phyloP scores from a whole-genome alignment of 1,139 yeast species.

The Kurtzmaniella quercitrusa region DNA sequence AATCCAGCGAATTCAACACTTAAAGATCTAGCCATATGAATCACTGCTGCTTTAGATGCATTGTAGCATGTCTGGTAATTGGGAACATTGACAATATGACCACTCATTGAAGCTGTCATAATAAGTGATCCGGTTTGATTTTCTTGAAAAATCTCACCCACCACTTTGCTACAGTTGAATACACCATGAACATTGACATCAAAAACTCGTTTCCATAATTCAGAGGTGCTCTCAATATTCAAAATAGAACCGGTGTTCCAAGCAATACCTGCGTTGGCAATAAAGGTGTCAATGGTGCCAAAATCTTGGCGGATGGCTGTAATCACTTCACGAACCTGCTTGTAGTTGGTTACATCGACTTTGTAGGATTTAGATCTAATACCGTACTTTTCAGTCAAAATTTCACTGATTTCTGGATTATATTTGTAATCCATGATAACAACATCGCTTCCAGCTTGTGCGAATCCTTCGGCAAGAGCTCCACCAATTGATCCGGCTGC shows the following conservation, averaged over 20 bases:
- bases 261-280: conserved; percentile 85
- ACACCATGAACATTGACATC: conserved; percentile 55
- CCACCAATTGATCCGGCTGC: conserved; percentile 41
- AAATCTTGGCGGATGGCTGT: conserved; percentile 59
- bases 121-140: conserved; percentile 54
- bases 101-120: conserved; percentile 61
- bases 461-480: conserved; percentile 35
- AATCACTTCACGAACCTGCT: conserved; percentile 53
- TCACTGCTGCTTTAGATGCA: conserved; percentile 57
- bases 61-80: conserved; percentile 55
- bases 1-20: conserved; percentile 53
- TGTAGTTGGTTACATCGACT: conserved; percentile 58
- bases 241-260: conserved; percentile 69
- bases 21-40: conserved; percentile 49
- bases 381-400: conserved; percentile 52
- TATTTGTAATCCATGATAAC: conserved; percentile 66
- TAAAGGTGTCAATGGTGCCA: conserved; percentile 69
- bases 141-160: conserved; percentile 45
- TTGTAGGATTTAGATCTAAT: conserved; percentile 63
- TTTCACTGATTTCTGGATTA: conserved; percentile 39
- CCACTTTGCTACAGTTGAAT: conserved; percentile 54
- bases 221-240: conserved; percentile 48
- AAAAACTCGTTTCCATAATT: conserved; percentile 46
- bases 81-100: conserved; percentile 52
- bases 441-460: conserved; percentile 40